Conservation (phyloP, 192 early-diverging fungal genomes). For the Umbelopsis ramanniana region DNA sequence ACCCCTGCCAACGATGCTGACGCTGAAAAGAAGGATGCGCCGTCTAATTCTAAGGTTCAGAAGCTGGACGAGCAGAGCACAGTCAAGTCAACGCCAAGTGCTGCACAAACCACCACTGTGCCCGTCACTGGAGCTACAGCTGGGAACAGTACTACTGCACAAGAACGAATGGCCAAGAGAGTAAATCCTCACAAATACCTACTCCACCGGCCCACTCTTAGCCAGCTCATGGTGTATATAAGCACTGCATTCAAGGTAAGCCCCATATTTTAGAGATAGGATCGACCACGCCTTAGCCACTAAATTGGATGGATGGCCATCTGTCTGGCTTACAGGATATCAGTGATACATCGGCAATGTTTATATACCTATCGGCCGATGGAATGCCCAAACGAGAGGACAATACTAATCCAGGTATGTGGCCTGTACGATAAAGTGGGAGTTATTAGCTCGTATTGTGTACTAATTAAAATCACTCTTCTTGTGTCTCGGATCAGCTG, state of each 20-base stretch:
- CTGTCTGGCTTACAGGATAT: constrained; percentile 65
- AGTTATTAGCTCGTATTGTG: not conserved
- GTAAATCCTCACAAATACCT: constrained; percentile 86
- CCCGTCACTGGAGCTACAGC: constrained; percentile 1
- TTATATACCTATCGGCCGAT: constrained; percentile 92
- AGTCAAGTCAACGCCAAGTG: constrained; percentile 4
- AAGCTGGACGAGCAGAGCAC: constrained; percentile 13
- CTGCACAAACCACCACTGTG: constrained; percentile 25
- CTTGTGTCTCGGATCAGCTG: no score
- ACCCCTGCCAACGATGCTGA: not conserved
- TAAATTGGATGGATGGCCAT: not conserved
- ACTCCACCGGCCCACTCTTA: constrained; percentile 88
- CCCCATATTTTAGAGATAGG: not conserved
- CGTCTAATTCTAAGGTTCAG: constrained; percentile 33
- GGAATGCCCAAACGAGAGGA: constrained; percentile 46
- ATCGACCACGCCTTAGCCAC: not conserved
- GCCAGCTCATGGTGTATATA: constrained; percentile 90
- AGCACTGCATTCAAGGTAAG: constrained; percentile 88
- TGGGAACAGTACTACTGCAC: not conserved
- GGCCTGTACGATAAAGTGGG: not conserved
- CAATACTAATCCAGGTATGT: not conserved
- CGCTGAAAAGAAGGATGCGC: constrained; percentile 27
- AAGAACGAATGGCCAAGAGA: constrained; percentile 45
- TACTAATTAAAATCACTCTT: not conserved
- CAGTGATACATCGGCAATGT: constrained; percentile 79